Evolutionary conservation across 768 basidiomycete genomes (phyloP), one percentile per base, ranked within the genome.

Genomic region (Kwoniella mangroviensis): DNA sequence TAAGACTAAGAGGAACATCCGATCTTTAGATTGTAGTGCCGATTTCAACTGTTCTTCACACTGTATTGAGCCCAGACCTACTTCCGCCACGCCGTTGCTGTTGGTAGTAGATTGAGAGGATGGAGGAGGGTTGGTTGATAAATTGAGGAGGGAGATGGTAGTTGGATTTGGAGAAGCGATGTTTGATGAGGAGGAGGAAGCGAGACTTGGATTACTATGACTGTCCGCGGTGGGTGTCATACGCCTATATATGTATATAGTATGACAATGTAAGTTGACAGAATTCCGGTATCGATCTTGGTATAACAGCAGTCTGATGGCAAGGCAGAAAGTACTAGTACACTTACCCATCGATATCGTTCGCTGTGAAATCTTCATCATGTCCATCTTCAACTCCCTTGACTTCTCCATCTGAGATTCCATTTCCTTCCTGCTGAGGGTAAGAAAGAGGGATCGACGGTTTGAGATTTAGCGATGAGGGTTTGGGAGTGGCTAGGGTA

Each of bases 1-100:
- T 1, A 77, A 55, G 45, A 76, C 63, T 13, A 80, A 55, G 54
- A 80, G 66, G 55, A 80, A 80, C 34, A 78, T 64, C n/a, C 79
- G 66, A 63, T 80, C 79, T 65, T 78, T 78, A 3, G 70, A 68
- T 52, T 65, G 45, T 5, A 79, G 63, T 0, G 78, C 73, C 3
- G 43, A 26, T 62, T 76, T 75, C 26, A 81, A 66, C 53, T 78
- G 76, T 57, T 76, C 68, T 67, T 81, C 80, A 11, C 69, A 69
- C 45, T 63, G 66, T 4, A 71, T 22, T 1, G 69, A 53, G 28
- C 76, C 75, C 3, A 79, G 54, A 19, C 80, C 80, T 19, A 75
- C 57, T 41, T 73, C 67, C 13, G 79, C 79, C 9, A 65, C 5
- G 34, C 34, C 34, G 6, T 34, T 34, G 34, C 6, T 66, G 26